Evolutionary conservation across 179 eudicot species (phyloP).

Genomic region (Spinacia oleracea): DNA sequence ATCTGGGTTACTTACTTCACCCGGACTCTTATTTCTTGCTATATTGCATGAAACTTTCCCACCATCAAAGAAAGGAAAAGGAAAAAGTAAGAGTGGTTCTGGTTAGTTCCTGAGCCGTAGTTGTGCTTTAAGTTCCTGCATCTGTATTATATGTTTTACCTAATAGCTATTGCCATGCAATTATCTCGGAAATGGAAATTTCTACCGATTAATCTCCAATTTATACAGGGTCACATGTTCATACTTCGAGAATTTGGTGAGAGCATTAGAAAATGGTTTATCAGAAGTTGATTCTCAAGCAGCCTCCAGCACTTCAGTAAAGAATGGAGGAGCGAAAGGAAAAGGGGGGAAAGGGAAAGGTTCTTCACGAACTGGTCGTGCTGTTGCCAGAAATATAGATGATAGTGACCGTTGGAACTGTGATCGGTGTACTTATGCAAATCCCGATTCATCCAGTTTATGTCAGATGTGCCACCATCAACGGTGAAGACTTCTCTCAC

Average conservation of each 20-base stretch:
- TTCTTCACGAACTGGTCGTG: slow-evolving; percentile 44
- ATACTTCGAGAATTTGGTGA: slow-evolving; percentile 84
- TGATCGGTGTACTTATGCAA: slow-evolving; percentile 61
- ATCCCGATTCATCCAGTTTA: slow-evolving; percentile 35
- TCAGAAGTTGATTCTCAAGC: slow-evolving; percentile 59
- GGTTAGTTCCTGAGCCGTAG: neutral
- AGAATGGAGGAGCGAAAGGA: slow-evolving; percentile 39
- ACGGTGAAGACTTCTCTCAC: slow-evolving; percentile 27
- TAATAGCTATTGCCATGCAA: neutral
- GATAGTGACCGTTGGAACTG: slow-evolving; percentile 60
- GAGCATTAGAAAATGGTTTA: slow-evolving; percentile 70
- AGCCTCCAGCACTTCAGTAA: slow-evolving; percentile 40
- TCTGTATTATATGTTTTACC: neutral
- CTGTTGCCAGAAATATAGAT: slow-evolving; percentile 37
- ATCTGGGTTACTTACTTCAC: neutral
- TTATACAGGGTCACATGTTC: slow-evolving; percentile 64
- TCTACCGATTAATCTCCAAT: neutral
- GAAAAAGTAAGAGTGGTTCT: neutral
- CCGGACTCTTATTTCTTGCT: neutral
- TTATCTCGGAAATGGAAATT: neutral
- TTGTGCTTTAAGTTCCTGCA: neutral
- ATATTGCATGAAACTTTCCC: neutral
- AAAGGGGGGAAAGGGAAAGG: slow-evolving; percentile 50
- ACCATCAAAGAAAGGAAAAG: neutral
- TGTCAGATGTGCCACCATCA: slow-evolving; percentile 62